phyloP scores from a whole-genome alignment of 371 early-diverging fungal species.

The Mucor irregularis region DNA sequence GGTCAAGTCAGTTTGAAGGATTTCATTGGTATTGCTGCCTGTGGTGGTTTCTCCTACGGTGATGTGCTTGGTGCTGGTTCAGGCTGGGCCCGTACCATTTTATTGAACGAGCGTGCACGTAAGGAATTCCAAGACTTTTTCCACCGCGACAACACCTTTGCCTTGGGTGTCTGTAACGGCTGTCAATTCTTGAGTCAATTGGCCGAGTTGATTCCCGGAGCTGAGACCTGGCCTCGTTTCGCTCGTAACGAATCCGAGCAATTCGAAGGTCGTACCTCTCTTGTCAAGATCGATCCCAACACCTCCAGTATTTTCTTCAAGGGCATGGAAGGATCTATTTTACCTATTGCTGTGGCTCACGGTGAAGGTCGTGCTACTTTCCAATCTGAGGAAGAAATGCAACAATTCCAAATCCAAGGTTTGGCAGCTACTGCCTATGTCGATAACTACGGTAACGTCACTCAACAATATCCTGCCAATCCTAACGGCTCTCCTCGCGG shows the following conservation, averaged over 20 bases:
- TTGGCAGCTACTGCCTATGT: conserved; percentile 75
- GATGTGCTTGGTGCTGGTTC: conserved; percentile 96
- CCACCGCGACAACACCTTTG: conserved; percentile 85
- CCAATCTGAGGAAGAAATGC: conserved; percentile 40
- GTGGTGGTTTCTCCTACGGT: conserved; percentile 98
- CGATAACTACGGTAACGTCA: conserved; percentile 78
- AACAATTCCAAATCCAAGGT: conserved; percentile 45
- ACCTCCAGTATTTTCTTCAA: conserved; percentile 74
- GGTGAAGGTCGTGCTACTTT: conserved; percentile 95
- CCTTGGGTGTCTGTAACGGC: conserved; percentile 96
- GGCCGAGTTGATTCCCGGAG: conserved; percentile 79
- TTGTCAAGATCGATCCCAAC: conserved; percentile 64
- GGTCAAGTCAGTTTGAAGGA: conserved; percentile 68
- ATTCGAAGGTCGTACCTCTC: conserved; percentile 90
- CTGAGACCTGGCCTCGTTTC: conserved; percentile 88
- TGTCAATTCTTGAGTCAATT: conserved; percentile 95
- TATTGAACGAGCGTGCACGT: conserved; percentile 71
- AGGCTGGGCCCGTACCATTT: conserved; percentile 94
- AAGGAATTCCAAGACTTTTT: conserved; percentile 83
- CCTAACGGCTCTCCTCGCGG: conserved; percentile 93
- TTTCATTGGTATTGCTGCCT: conserved; percentile 89
- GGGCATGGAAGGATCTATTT: conserved; percentile 86
- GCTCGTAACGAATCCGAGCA: conserved; percentile 88
- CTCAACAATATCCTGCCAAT: conserved; percentile 88
- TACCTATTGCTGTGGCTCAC: conserved; percentile 96